Percentiles rank a stretch among this genome's conserved stretches.
phyloP scores from a whole-genome alignment of 208 protist species.

The Trypanosoma mega region DNA sequence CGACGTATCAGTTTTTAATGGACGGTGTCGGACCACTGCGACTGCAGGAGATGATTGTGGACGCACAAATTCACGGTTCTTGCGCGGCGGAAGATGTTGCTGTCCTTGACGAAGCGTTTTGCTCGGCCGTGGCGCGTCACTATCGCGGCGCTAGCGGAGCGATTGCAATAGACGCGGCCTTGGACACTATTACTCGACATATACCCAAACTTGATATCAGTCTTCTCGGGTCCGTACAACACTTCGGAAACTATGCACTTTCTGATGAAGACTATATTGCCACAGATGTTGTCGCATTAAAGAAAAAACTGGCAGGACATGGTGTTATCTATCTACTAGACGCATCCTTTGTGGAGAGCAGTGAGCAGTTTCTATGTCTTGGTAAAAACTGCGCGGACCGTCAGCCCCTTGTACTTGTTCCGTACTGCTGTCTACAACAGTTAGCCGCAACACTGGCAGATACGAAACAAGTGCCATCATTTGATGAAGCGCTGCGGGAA shows the following conservation, averaged over 20 bases:
- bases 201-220: constrained; percentile 80
- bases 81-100: constrained; percentile 52
- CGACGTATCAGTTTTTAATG: constrained; percentile 64
- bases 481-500: constrained; percentile 66
- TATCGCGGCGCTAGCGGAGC: constrained; percentile 37
- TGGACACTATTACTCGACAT: constrained; percentile 62
- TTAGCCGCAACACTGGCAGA: constrained; percentile 50
- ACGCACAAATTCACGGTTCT: constrained; percentile 14
- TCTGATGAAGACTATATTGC: constrained; percentile 52
- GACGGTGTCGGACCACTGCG: constrained; percentile 39
- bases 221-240: constrained; percentile 55
- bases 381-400: background rate
- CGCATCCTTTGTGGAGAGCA: constrained; percentile 83
- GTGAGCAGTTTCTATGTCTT: constrained; percentile 51
- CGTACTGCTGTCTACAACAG: constrained; percentile 57
- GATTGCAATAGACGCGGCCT: constrained; percentile 38
- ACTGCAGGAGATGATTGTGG: constrained; percentile 59
- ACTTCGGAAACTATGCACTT: constrained; percentile 73
- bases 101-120: constrained; percentile 58
- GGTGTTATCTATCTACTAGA: constrained; percentile 70
- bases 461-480: constrained; percentile 34
- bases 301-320: constrained; percentile 34
- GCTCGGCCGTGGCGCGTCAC: constrained; percentile 35
- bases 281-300: constrained; percentile 42
- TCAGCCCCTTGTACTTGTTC: constrained; percentile 56